Evolutionary conservation across 371 early-diverging fungal species (phyloP).

Genomic region (Coemansia linderi): DNA sequence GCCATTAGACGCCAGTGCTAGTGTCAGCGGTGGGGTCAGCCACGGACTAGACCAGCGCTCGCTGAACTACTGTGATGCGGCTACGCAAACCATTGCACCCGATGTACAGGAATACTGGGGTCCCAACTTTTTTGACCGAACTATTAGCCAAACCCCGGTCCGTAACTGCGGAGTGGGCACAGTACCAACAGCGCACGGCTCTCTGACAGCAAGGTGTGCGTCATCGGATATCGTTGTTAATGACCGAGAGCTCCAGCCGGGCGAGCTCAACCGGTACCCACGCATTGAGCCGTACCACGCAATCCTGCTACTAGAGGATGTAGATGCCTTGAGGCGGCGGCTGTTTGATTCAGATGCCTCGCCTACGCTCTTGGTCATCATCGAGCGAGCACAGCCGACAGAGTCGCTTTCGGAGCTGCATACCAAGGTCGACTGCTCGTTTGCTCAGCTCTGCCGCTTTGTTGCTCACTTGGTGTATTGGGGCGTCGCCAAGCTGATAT

Average conservation of each 20-base stretch:
- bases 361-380: constrained; percentile 79
- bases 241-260: constrained; percentile 47
- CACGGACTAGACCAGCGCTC: constrained; percentile 8
- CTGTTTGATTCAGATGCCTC: constrained; percentile 80
- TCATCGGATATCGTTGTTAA: constrained; percentile 10
- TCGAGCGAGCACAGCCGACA: constrained; percentile 87
- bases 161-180: constrained; percentile 3
- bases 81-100: constrained; percentile 25
- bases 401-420: constrained; percentile 83
- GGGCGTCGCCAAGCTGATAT: constrained; percentile 84
- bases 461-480: constrained; percentile 91
- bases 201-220: background rate
- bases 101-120: constrained; percentile 40
- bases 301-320: constrained; percentile 73
- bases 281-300: constrained; percentile 85
- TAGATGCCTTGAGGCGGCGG: constrained; percentile 73
- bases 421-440: constrained; percentile 79
- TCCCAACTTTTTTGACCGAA: constrained; percentile 22
- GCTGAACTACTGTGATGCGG: background rate
- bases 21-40: background rate
- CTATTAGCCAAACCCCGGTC: background rate
- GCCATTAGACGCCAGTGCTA: constrained; percentile 19
- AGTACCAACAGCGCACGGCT: constrained; percentile 1
- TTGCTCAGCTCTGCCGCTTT: constrained; percentile 83
- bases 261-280: constrained; percentile 71